Evolutionary conservation across 768 basidiomycete species (phyloP).

Genomic region (Kwoniella mangroviensis): DNA sequence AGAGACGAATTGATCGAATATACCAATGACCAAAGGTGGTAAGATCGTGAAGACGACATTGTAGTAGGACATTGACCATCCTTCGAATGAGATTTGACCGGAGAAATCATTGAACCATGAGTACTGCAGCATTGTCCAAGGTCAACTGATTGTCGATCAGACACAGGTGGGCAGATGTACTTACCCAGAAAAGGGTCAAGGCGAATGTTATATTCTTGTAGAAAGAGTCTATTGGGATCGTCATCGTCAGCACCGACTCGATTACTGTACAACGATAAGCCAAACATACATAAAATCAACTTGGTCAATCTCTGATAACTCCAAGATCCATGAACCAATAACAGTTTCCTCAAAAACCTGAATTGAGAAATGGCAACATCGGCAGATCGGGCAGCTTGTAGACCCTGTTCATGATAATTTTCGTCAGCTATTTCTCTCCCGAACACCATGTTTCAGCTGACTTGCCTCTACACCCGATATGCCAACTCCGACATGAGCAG

Average conservation of each 20-base stretch:
- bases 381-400: constrained; percentile 96
- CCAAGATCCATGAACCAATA: constrained; percentile 98
- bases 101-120: constrained; percentile 99
- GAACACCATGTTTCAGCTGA: not conserved
- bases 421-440: not conserved
- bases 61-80: constrained; percentile 97
- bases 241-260: not conserved
- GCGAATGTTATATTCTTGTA: constrained; percentile 99
- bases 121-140: constrained; percentile 64
- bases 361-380: constrained; percentile 99
- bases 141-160: not conserved
- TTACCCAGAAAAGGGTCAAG: constrained; percentile 98
- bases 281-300: constrained; percentile 83
- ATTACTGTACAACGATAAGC: not conserved
- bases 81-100: constrained; percentile 96
- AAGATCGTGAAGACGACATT: constrained; percentile 95
- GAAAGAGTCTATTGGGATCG: constrained; percentile 74
- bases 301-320: constrained; percentile 95
- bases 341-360: constrained; percentile 87
- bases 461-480: constrained; percentile 94
- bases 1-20: constrained; percentile 98
- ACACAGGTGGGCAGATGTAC: constrained; percentile 31
- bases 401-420: constrained; percentile 65
- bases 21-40: constrained; percentile 93
- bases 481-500: constrained; percentile 95